Percentiles rank a stretch among this genome's conserved stretches.
phyloP scores from a whole-genome alignment of 805 yeast species.

The Teunomyces barrocoloradensis region DNA sequence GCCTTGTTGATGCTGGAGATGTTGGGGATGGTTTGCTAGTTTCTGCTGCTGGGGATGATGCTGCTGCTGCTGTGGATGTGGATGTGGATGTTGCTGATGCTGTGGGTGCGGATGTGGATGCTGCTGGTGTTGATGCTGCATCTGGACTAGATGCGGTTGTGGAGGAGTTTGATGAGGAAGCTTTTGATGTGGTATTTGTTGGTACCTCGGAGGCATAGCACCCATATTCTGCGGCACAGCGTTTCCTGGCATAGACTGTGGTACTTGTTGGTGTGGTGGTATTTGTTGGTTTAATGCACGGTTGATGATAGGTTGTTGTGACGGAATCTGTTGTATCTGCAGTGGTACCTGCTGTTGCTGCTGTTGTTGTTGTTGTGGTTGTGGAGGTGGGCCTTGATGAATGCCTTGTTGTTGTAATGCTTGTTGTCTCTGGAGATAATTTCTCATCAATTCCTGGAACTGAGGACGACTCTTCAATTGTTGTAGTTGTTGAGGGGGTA shows the following conservation, averaged over 20 bases:
- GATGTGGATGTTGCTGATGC: constrained; percentile 13
- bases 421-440: constrained; percentile 41
- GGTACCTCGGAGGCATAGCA: not conserved
- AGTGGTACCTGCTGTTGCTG: not conserved
- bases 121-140: constrained; percentile 15
- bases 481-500: constrained; percentile 43
- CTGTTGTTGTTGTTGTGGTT: not conserved
- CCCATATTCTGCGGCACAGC: not conserved
- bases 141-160: constrained; percentile 4
- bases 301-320: constrained; percentile 2
- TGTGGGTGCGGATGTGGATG: constrained; percentile 7
- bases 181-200: not conserved
- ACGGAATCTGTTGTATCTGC: constrained; percentile 3
- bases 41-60: constrained; percentile 10
- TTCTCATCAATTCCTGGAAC: constrained; percentile 39
- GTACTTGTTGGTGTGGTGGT: not conserved
- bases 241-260: not conserved
- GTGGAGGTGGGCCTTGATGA: not conserved
- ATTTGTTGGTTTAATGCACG: not conserved
- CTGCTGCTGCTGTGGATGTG: constrained; percentile 7
- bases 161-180: not conserved
- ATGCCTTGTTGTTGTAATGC: constrained; percentile 14
- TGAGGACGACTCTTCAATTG: constrained; percentile 43
- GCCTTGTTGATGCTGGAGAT: constrained; percentile 3
- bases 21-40: constrained; percentile 14